Evolutionary conservation across 129 eudicot genomes (phyloP), one percentile per base, ranked within the genome.

Genomic region (Scalesia atractyloides): DNA sequence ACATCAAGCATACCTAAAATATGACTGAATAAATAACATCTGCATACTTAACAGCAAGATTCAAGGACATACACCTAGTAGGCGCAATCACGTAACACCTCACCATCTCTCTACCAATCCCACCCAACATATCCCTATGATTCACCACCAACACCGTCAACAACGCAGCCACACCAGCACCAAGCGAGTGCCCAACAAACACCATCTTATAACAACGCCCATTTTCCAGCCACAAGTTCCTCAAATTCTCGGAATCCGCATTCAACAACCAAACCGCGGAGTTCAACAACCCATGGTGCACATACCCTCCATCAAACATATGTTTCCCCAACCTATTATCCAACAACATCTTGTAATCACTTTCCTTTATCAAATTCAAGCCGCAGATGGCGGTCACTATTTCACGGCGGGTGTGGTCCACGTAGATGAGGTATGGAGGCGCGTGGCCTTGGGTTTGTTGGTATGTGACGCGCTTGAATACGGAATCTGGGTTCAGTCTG

Each of bases 221-320:
- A 18, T 73, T 88, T 44, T 88, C 90, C 51, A 78, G 73, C 97
- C 96, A 88, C 64, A 84, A 46, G 36, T 67, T 63, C 63, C 62
- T 63, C 44, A 91, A 36, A 19, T 81, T 81, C 80, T 86, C 96
- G 9, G 87, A 80, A 30, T 88, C 96, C 3, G 73, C 64, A 22
- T 81, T 85, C 79, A 91, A 37, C 74, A 91, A 51, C 96, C 96
- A 88, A 18, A 79, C 78, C 10, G 93, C 96, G 5, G 93, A 82
- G 16, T 88, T 88, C 81, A 91, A 73, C 78, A 91, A 41, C 77
- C 97, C 93, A 65, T 88, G 90, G 39, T 86, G 97, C 52, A 91
- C 97, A 73, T 76, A 91, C 22, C 97, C 97, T 2, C 97, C 97
- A 44, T 91, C 97, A 56, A 87, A 88, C 89, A 82, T 88, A 64